Evolutionary conservation across 805 yeast species (phyloP), one percentile per base, ranked within the genome.

Genomic region (Torulaspora gathmanii): DNA sequence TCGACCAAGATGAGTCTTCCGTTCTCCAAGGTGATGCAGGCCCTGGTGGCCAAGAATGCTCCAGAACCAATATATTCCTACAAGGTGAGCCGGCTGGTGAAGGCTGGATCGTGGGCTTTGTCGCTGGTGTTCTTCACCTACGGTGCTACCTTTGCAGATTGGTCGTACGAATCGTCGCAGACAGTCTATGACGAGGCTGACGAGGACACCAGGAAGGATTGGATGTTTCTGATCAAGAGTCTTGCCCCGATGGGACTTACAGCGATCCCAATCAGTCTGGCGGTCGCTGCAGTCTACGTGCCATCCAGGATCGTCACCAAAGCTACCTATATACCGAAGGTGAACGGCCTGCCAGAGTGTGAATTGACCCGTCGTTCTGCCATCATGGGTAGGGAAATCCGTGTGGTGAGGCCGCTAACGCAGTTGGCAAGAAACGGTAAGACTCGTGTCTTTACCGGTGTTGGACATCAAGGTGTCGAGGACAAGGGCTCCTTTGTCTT

Each of bases 401-500:
- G 38, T 5, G 22, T 43, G 4, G 38, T 40, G 3, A 49, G 55
- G 28, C 47, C 51, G 2, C 19, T 63, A 20, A 34, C 44, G 15
- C 44, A 51, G 3, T 43, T 61, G 15, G 49, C 36, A n/a, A 55
- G 58, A 37, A 47, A 44, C 23, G 45, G 43, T 5, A 51, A 42
- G 34, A 51, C 52, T 8, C 48, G 50, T 17, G 57, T 60, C 8
- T 63, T 50, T 30, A 63, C 68, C 1, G 67, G 68, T 1, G 49
- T 41, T 3, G 67, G 68, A 6, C 17, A 42, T 1, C 64, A 60
- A 36, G 65, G 65, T 11, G 50, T 61, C 19, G 66, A 61, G n/a
- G 65, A 63, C 46, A 54, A 51, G 25, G 51, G 55, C 3, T 55
- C 67, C 0, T 58, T 56, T 37, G 50, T 53, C 1, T 62, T 63